Conservation (phyloP, 257 asterid genomes). For the Solanum raphanifolium region DNA sequence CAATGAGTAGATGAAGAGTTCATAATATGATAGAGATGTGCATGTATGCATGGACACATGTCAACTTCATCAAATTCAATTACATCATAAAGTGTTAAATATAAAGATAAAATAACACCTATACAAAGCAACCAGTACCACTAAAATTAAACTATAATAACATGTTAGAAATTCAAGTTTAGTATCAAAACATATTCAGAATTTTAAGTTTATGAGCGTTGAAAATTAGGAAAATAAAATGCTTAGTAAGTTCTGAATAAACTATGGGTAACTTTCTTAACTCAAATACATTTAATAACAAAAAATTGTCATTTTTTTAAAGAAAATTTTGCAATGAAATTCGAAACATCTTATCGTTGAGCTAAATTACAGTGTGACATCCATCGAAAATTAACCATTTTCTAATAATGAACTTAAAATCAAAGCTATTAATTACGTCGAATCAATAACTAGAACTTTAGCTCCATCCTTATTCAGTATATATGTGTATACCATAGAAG, state of each 20-base stretch:
- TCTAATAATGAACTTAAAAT: not conserved
- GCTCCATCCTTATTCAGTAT: not conserved
- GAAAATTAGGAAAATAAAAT: not conserved
- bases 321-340: not conserved
- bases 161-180: not conserved
- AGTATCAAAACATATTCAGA: not conserved
- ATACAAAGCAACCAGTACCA: not conserved
- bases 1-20: not conserved
- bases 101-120: not conserved
- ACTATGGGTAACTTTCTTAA: not conserved
- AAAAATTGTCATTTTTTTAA: accelerated
- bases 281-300: not conserved
- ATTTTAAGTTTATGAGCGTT: not conserved
- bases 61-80: not conserved
- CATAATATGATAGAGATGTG: not conserved
- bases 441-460: not conserved
- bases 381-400: not conserved
- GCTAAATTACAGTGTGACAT: not conserved
- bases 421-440: not conserved
- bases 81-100: not conserved
- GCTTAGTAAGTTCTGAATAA: too few relatives aligned
- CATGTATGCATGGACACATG: not conserved
- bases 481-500: not conserved
- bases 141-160: not conserved
- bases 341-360: not conserved